Evolutionary conservation across 345 rosid genomes (phyloP).

Genomic region (Iberis pinnata): DNA sequence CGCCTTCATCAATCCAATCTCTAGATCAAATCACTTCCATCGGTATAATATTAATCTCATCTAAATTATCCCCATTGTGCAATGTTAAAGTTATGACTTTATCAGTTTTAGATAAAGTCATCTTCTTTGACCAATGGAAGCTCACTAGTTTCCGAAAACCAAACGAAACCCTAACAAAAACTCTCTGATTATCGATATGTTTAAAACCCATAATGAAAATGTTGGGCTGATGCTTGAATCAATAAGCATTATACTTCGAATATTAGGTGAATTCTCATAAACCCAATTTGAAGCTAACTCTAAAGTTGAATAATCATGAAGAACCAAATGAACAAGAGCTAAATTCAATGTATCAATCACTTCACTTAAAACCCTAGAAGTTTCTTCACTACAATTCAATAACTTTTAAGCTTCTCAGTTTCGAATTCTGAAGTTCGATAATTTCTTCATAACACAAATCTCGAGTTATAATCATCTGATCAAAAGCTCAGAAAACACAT

Average conservation of each 20-base stretch:
- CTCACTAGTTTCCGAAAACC: constrained; percentile 46
- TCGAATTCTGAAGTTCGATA: constrained; percentile 29
- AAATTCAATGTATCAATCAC: constrained; percentile 62
- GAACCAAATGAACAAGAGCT: constrained; percentile 76
- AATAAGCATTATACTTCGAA: constrained; percentile 71
- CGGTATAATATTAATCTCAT: constrained; percentile 49
- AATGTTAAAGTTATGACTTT: constrained; percentile 65
- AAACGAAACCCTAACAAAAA: constrained; percentile 42
- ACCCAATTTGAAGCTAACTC: constrained; percentile 69
- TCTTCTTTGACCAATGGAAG: constrained; percentile 49
- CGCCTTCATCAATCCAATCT: constrained; percentile 71
- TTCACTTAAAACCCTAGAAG: constrained; percentile 56
- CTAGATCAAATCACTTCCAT: constrained; percentile 77
- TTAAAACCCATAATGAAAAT: constrained; percentile 55
- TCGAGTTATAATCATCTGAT: constrained; percentile 84
- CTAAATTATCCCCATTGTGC: constrained; percentile 71
- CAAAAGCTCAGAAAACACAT: constrained; percentile 93
- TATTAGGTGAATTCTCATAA: constrained; percentile 38
- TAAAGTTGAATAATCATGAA: constrained; percentile 86
- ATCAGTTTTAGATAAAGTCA: constrained; percentile 42
- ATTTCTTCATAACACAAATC: constrained; percentile 70
- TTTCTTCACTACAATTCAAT: constrained; percentile 63
- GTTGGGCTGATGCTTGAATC: constrained; percentile 64
- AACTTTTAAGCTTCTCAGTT: constrained; percentile 41
- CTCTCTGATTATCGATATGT: constrained; percentile 51